Percentiles rank a stretch among this genome's conserved stretches.
Evolutionary conservation across 2,329 filamentous ascomycete genomes (phyloP).

Genomic region (Fonsecaea erecta): DNA sequence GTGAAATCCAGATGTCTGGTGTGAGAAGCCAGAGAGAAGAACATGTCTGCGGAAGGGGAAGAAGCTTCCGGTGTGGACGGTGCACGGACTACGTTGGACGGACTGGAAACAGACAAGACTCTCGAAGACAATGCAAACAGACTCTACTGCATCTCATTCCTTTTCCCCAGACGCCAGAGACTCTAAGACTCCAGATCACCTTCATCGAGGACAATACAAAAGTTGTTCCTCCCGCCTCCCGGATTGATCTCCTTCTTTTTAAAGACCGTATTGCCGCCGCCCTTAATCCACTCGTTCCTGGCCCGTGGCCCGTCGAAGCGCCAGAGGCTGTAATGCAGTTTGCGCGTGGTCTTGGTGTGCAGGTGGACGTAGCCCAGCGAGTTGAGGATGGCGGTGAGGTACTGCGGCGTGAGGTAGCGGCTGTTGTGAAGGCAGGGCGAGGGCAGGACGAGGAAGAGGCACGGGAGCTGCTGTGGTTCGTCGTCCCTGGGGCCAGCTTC

Average conservation of each 20-base stretch:
- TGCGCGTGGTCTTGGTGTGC: slow-evolving; percentile 74
- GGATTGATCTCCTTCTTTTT: slow-evolving; percentile 78
- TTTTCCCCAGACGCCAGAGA: not conserved
- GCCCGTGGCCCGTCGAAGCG: slow-evolving; percentile 47
- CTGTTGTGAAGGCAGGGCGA: slow-evolving; percentile 88
- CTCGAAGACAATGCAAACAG: not conserved
- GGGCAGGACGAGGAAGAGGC: slow-evolving; percentile 86
- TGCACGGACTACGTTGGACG: not conserved
- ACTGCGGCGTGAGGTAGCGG: slow-evolving; percentile 77
- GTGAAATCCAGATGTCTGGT: not conserved
- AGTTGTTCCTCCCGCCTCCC: slow-evolving; percentile 83
- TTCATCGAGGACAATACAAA: slow-evolving; percentile 71
- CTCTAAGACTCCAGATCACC: not conserved
- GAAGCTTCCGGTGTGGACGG: not conserved
- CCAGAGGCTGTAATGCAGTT: slow-evolving; percentile 92
- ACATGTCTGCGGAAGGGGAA: not conserved
- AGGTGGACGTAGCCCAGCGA: slow-evolving; percentile 72
- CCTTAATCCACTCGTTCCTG: slow-evolving; percentile 17
- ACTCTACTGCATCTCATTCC: not conserved
- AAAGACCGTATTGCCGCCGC: slow-evolving; percentile 50
- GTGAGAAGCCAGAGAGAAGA: not conserved
- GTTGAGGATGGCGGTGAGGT: slow-evolving; percentile 73
- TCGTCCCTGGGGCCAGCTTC: not conserved
- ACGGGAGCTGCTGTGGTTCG: slow-evolving; percentile 58
- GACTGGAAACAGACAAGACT: slow-evolving; percentile 14